A percentile compares a stretch with the other conserved stretches of the same genome.
phyloP scores from a whole-genome alignment of 116 monocot species.

The Papilionanthe hybrid region DNA sequence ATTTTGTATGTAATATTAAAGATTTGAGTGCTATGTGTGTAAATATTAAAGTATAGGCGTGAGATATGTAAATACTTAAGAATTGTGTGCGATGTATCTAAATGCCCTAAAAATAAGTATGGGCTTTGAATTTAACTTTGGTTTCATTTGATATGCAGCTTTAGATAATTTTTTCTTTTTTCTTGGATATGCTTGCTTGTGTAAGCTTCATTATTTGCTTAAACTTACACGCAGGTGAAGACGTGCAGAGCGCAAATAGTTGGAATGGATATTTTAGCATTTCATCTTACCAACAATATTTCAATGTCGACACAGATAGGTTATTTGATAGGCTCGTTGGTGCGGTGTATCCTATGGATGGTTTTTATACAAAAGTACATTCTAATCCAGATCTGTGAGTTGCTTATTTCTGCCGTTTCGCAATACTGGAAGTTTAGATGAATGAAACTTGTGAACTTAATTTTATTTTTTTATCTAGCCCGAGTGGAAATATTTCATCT shows the following conservation, averaged over 20 bases:
- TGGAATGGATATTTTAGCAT: constrained; percentile 82
- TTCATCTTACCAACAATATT: constrained; percentile 84
- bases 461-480: background rate
- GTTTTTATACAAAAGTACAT: constrained; percentile 77
- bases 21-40: too few species aligned
- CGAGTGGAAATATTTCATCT: background rate
- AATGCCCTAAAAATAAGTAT: background rate
- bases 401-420: background rate
- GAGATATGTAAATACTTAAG: too few species aligned
- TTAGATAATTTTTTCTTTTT: background rate
- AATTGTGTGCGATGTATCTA: too few species aligned
- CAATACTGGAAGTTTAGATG: background rate
- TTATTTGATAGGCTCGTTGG: constrained; percentile 75
- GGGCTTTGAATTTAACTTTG: background rate
- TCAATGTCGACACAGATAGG: constrained; percentile 87
- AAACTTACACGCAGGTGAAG: constrained; percentile 39
- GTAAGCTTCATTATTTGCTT: background rate
- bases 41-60: too few species aligned
- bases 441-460: background rate
- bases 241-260: constrained; percentile 37
- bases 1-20: too few species aligned
- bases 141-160: background rate
- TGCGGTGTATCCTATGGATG: constrained; percentile 67
- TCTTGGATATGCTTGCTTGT: background rate
- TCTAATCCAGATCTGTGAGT: constrained; percentile 95